A percentile compares a stretch with the other conserved stretches of the same genome.
Conservation (phyloP, 164 flowering plant species). For the Stephania cephalantha region DNA sequence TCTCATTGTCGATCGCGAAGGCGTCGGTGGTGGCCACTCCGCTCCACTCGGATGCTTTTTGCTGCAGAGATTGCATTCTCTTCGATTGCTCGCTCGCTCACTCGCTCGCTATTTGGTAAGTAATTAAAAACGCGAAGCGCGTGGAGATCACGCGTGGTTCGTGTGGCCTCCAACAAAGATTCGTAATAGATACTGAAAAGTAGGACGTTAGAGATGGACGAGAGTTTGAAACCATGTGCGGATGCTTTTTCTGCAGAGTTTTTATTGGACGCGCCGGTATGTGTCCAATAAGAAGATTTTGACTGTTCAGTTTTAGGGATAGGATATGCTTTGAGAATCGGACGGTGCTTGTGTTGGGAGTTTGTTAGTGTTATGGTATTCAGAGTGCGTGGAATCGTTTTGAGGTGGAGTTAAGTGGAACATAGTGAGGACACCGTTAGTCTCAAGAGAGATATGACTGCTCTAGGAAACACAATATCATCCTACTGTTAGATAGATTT, state of each 20-base stretch:
- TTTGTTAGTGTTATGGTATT: neutral
- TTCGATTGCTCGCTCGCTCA: neutral
- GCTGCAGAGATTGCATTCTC: constrained; percentile 70
- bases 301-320: neutral
- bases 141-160: constrained; percentile 1
- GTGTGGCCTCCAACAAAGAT: neutral
- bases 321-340: neutral
- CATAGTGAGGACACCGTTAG: neutral
- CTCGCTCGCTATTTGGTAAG: too few species aligned
- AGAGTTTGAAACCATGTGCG: neutral
- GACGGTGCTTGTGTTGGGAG: neutral
- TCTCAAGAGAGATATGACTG: neutral
- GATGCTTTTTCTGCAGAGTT: neutral
- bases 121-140: neutral
- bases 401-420: neutral
- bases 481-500: too few species aligned
- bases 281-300: neutral
- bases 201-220: too few species aligned
- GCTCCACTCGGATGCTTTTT: constrained; percentile 87
- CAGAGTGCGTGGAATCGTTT: neutral
- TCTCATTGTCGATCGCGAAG: constrained; percentile 67
- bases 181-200: neutral
- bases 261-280: neutral
- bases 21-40: constrained; percentile 64
- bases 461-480: too few species aligned